Base-by-base conservation (phyloP, 2,329 filamentous ascomycete species). In the Mycosphaerella sp. region DNA sequence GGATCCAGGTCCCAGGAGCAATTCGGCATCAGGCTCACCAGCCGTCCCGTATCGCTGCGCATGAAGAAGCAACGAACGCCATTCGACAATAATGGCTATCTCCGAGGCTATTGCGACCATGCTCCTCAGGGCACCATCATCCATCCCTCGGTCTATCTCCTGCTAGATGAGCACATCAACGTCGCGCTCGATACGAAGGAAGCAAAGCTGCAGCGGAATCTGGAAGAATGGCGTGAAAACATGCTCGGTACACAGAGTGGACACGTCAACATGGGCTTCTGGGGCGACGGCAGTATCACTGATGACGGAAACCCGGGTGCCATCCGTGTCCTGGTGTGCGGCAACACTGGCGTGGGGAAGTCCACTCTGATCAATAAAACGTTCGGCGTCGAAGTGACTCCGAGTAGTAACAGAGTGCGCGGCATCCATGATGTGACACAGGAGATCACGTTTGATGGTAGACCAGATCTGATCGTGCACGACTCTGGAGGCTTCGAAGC, bases 401-500 rank as follows among this genome's bases (percentile, higher is more conserved):
- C 59, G 41, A 58, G 53, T 21, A 66, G 64, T n/a, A 51, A 62
- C 51, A 61, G 66, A 26, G 51, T 57, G 48, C 59, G 66, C 54
- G 68, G 67, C 34, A 57, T 63, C 9, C 68, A 70, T 48, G 66
- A 70, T 49, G 64, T 70, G 29, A 64, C 62, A 36, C 48, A 67
- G 29, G 66, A 65, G 23, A 67, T 70, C 41, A 64, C 59, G 31
- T 67, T 62, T 39, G 61, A 65, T n/a, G 66, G 68, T 38, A 58
- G 67, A 50, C 67, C 66, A 10, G 68, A 69, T 48, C 48, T 70
- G 5, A 57, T 70, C n/a, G 59, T 70, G 29, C 68, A 70, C 45
- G 68, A 70, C 48, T 69, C 67, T 34, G 62, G 67, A 48, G 68
- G 68, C 3, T 70, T 69, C 58, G 67, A 70, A 56, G 67, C 65